Conservation (phyloP, 208 protist genomes). For the Acanthamoeba healyi region DNA sequence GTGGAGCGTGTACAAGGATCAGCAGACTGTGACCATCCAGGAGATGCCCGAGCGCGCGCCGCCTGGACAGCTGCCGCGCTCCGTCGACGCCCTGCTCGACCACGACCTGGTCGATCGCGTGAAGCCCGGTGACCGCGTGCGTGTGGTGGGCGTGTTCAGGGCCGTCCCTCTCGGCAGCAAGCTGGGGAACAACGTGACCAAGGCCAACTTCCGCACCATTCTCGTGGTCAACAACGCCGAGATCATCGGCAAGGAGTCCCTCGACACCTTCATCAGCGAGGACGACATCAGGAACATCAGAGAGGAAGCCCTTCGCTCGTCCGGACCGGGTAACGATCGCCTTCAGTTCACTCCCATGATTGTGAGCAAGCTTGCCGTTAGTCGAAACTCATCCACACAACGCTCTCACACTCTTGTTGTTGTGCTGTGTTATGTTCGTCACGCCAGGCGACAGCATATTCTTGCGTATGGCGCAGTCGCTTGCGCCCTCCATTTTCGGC, state of each 20-base stretch:
- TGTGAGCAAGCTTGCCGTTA: no score
- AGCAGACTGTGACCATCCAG: conserved; percentile 96
- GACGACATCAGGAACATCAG: conserved; percentile 83
- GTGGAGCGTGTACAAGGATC: conserved; percentile 97
- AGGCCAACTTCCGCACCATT: conserved; percentile 91
- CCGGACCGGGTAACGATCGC: neutral
- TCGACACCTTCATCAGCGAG: conserved; percentile 73
- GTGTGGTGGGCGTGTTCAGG: conserved; percentile 96
- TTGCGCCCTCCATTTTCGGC: conserved; percentile 95
- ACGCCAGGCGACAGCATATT: conserved; percentile 15
- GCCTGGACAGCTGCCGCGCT: conserved; percentile 98
- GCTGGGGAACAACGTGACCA: conserved; percentile 15
- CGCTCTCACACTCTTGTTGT: no score
- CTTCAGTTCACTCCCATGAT: no score
- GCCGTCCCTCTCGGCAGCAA: conserved; percentile 82
- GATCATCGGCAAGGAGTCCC: conserved; percentile 77
- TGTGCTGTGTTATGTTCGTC: no score
- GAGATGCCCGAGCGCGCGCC: conserved; percentile 98
- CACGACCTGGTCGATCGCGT: conserved; percentile 98
- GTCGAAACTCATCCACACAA: no score
- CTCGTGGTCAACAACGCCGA: conserved; percentile 95
- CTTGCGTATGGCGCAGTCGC: conserved; percentile 73
- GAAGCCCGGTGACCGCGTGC: conserved; percentile 97
- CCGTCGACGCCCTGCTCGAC: conserved; percentile 97
- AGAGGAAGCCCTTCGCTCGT: conserved; percentile 46